These are phyloP conservation scores for Beauveria bassiana DNA, from an alignment of 2,329 filamentous ascomycete genomes.

Conservation along the genomic window DNA sequence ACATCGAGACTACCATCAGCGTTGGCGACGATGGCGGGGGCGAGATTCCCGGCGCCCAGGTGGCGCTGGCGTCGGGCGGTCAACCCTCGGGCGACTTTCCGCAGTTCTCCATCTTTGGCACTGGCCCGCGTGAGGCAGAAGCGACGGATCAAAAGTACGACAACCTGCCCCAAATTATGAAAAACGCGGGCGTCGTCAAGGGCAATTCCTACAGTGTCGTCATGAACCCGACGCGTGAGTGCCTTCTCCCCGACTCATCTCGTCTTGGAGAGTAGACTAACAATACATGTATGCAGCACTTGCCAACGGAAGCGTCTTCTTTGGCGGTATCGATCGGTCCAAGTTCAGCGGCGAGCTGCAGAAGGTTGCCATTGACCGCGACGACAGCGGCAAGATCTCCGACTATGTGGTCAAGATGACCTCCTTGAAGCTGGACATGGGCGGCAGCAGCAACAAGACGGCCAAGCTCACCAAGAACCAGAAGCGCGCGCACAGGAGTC, in stretches of 20 bases:
- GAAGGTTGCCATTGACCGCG: background rate
- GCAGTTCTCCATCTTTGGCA: background rate
- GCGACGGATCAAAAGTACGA: background rate
- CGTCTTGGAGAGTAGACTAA: background rate
- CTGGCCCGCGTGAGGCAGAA: background rate
- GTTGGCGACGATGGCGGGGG: background rate
- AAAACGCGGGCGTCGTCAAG: background rate
- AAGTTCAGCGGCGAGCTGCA: constrained; percentile 2
- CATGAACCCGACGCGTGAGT: constrained; percentile 3
- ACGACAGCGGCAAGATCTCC: background rate
- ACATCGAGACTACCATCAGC: background rate
- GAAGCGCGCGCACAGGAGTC: background rate
- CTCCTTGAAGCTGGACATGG: background rate
- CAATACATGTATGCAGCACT: background rate
- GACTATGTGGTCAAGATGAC: constrained; percentile 3
- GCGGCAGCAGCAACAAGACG: background rate
- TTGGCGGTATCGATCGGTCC: constrained; percentile 4
- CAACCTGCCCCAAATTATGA: background rate
- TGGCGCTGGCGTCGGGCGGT: background rate
- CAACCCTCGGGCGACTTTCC: background rate
- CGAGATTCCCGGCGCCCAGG: background rate
- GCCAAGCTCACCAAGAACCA: background rate
- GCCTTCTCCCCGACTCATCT: background rate
- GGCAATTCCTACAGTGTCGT: background rate
- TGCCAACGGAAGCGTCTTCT: constrained; percentile 3